Conservation (phyloP, 2,329 filamentous ascomycete species). For the Fusarium udum region DNA sequence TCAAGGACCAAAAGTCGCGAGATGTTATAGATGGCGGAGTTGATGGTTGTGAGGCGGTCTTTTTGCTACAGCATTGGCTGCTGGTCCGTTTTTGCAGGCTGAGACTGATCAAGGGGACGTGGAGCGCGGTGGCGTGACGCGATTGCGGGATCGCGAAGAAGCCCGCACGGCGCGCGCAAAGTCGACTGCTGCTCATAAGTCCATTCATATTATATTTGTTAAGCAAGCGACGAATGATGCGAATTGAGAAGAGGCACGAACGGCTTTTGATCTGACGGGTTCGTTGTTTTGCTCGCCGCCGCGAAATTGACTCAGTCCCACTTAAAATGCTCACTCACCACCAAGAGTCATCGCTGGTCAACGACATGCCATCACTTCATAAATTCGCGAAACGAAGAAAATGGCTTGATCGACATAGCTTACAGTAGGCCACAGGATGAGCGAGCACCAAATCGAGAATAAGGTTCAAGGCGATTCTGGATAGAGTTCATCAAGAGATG, state of each 20-base stretch:
- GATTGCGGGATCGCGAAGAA: neutral
- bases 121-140: neutral
- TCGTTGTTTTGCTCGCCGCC: neutral
- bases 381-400: no score
- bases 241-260: rapidly evolving
- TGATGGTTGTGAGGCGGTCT: neutral
- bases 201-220: neutral
- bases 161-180: neutral
- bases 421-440: rapidly evolving
- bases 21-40: neutral
- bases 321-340: neutral
- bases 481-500: neutral
- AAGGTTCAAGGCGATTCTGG: neutral
- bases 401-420: neutral
- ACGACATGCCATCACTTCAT: no score
- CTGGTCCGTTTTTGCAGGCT: constrained; percentile 12
- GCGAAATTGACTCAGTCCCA: constrained; percentile 29
- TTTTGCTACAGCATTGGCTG: constrained; percentile 25
- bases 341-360: neutral
- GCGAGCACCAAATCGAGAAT: neutral
- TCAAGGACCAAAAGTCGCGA: constrained; percentile 47
- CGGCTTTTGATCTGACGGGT: neutral
- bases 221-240: rapidly evolving
- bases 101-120: neutral
- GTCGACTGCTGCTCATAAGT: rapidly evolving